Evolutionary conservation across 2,329 filamentous ascomycete species (phyloP), one percentile per base, ranked within the genome.

Genomic region (Bipolaris gigantea): DNA sequence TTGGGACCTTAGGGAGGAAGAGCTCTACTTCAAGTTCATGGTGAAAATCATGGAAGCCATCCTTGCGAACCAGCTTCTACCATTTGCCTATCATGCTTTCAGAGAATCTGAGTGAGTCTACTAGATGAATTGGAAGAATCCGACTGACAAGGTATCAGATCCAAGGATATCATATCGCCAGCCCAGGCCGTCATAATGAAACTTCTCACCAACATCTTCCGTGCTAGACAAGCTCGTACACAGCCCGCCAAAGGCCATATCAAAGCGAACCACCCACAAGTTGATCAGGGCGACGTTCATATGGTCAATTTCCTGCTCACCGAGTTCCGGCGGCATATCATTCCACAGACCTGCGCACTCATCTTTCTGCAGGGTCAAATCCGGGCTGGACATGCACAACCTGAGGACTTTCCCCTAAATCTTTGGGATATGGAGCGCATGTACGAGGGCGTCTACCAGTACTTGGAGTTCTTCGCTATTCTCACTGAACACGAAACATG

Each of bases 381-480:
- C 32, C 87, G 90, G 38, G 86, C 88, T 36, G 86, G 88, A 30
- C 82, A 86, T 52, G 85, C 88, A 15, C 84, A 93, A 56, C 86
- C 90, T 0, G 86, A 90, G 57, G 92, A 97, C 67, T 97, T 97
- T 66, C 93, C 93, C 0, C 86, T 97, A 1, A 95, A 97, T 66
- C 83, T 92, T 42, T 97, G 93, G 93, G 93, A 97, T 67, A 96
- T 97, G 89, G 93, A 97, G 72, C 86, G 93, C 13, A 93, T 95
- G 54, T 96, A 96, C 72, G 93, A 97, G 68, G 93, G 93, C 0
- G 85, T 97, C 1, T 91, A 92, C 47, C 92, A 97, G 73, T 96
- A 96, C 69, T 84, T 97, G 1, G 92, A 97, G 65, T 96, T 97
- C 71, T 89, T 97, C 49, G 91, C 89, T 15, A 92, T 94, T 0